Conservation (phyloP, 2,329 filamentous ascomycete genomes). For the Aspergillus spinulosporus region DNA sequence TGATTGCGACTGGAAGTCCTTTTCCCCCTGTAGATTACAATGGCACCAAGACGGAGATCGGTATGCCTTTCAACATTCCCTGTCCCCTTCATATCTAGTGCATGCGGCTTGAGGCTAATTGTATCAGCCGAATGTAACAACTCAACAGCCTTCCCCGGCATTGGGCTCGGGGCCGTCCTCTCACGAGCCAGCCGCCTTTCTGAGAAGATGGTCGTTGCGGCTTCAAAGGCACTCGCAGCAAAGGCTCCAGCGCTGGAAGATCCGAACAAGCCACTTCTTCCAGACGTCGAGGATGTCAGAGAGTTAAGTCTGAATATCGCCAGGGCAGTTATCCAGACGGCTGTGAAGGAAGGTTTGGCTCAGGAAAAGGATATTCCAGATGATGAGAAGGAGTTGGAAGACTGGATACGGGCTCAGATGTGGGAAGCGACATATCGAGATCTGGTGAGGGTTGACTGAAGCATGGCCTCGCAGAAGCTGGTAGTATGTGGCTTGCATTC, state of each 20-base stretch:
- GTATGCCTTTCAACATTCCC: conserved; percentile 34
- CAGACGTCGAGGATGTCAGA: conserved; percentile 72
- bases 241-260: conserved; percentile 70
- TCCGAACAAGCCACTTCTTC: conserved; percentile 66
- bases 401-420: conserved; percentile 46
- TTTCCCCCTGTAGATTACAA: conserved; percentile 70
- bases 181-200: conserved; percentile 66
- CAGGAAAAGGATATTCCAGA: conserved; percentile 65
- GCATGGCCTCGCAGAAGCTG: too few species aligned
- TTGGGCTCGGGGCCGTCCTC: conserved; percentile 76
- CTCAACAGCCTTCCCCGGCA: conserved; percentile 79
- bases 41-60: conserved; percentile 56
- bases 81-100: not conserved
- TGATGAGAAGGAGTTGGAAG: conserved; percentile 35
- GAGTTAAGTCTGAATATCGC: conserved; percentile 78
- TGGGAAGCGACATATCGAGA: conserved; percentile 42
- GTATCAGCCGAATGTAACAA: conserved; percentile 79
- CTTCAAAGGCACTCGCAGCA: conserved; percentile 69
- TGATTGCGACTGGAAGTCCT: conserved; percentile 81
- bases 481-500: too few species aligned
- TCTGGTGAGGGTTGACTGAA: not conserved
- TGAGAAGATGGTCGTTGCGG: conserved; percentile 78
- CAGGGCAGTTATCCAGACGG: conserved; percentile 69
- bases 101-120: not conserved
- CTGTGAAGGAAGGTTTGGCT: conserved; percentile 68